Base-by-base conservation (phyloP, 2,329 filamentous ascomycete species). In the Neofusicoccum sp. region DNA sequence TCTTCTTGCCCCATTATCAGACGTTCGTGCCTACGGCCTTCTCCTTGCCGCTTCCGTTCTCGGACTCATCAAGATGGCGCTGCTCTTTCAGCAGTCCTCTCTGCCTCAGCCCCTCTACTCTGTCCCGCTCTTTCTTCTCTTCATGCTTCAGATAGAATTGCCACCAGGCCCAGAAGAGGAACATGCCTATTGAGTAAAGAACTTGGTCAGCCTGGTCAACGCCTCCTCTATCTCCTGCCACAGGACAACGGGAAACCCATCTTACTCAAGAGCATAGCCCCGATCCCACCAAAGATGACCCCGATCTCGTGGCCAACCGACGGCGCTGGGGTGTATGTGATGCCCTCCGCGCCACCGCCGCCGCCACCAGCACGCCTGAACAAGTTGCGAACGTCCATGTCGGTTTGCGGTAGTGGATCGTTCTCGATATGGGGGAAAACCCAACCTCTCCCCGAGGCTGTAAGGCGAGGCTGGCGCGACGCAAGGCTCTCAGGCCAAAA, bases 251-350 rank as follows among this genome's bases (percentile, higher is more conserved):
- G 8, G 11, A 14, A 60, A 20, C 1, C 20, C 20, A 20, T 20
- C 61, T 12, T 61, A 66, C 65, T 59, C 20, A 66, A 16, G 7
- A 66, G n/a, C 62, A 66, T 64, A 16, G 38, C 20, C 16, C 43
- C 62, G 33, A 66, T 57, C 16, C 62, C 60, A 1, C 58, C 65
- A 51, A 65, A 64, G 60, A 65, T 65, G 24, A 66, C 53, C 3
- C 65, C 65, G 40, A 66, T 61, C 51, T 66, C 65, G 53, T 66
- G 65, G 33, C 65, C 65, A 14, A 65, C 36, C n/a, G 65, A 66
- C 3, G 63, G 63, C 14, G 62, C 12, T 5, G 63, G 53, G 24
- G 58, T 14, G 47, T 58, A 53, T 12, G 1, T 24, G 20, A 45
- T 60, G 20, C 47, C 58, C 11, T 60, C 58, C 6, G n/a, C 58